These are phyloP conservation scores for Trichophaea hybrida DNA, from an alignment of 2,329 filamentous ascomycete genomes.

Conservation along the genomic window DNA sequence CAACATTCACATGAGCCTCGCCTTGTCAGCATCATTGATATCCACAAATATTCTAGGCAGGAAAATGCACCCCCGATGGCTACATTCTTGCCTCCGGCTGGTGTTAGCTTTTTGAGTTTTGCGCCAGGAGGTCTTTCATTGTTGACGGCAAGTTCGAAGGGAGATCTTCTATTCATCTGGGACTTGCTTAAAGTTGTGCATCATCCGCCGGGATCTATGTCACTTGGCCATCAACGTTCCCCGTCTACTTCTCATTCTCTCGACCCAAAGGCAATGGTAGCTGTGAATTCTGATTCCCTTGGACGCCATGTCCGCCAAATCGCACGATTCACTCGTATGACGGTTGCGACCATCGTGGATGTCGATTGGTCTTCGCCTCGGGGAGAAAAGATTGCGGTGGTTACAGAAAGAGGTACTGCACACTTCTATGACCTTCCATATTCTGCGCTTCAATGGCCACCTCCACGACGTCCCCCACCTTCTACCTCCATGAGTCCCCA, in stretches of 20 bases:
- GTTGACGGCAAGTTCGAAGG: slow-evolving; percentile 67
- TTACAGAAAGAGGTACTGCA: slow-evolving; percentile 89
- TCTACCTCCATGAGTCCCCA: slow-evolving; percentile 32
- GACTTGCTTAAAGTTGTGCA: slow-evolving; percentile 44
- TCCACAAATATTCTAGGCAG: slow-evolving; percentile 44
- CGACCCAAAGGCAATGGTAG: slow-evolving; percentile 10
- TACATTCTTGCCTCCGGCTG: slow-evolving; percentile 56
- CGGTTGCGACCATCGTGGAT: slow-evolving; percentile 77
- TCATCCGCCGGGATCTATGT: slow-evolving; percentile 29
- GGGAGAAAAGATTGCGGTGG: slow-evolving; percentile 70
- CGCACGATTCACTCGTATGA: slow-evolving; percentile 80
- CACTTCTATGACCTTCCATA: slow-evolving; percentile 79
- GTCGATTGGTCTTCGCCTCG: slow-evolving; percentile 73
- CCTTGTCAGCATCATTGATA: slow-evolving; percentile 59
- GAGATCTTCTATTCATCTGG: slow-evolving; percentile 73
- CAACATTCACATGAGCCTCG: slow-evolving; percentile 52
- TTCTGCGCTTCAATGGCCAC: slow-evolving; percentile 76
- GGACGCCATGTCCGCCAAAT: slow-evolving; percentile 62
- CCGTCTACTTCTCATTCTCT: slow-evolving; percentile 32
- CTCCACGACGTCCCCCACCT: slow-evolving; percentile 39
- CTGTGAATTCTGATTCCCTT: slow-evolving; percentile 18
- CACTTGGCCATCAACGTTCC: slow-evolving; percentile 50
- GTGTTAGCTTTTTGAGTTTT: slow-evolving; percentile 69
- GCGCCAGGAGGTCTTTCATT: slow-evolving; percentile 58
- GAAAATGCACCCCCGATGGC: slow-evolving; percentile 43